phyloP scores from a whole-genome alignment of 441 rosid genomes.

The Sinapis alba region DNA sequence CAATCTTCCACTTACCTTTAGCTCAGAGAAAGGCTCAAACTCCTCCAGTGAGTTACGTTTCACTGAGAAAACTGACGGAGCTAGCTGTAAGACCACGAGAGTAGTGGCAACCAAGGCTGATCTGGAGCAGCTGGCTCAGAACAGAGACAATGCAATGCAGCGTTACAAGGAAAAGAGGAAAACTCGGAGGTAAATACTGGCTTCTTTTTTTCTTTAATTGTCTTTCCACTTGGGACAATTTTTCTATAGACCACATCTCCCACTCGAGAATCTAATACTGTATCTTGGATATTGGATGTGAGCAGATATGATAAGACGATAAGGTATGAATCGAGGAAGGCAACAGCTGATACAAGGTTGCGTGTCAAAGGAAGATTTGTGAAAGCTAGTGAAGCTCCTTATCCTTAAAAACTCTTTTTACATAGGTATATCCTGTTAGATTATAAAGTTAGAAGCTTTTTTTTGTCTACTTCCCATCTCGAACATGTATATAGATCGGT shows the following conservation, averaged over 20 bases:
- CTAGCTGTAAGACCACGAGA: constrained; percentile 2
- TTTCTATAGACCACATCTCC: background rate
- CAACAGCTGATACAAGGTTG: constrained; percentile 9
- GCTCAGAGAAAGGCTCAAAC: background rate
- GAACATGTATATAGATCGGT: background rate
- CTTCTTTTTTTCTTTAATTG: too few relatives aligned
- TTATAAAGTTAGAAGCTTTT: background rate
- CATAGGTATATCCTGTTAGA: background rate
- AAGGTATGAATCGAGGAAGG: constrained; percentile 1
- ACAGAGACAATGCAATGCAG: constrained; percentile 2
- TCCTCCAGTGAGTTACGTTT: background rate
- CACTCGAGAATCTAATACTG: background rate
- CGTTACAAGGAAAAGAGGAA: constrained; percentile 10
- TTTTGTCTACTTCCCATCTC: background rate
- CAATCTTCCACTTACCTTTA: background rate
- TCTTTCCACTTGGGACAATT: background rate
- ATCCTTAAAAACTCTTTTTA: background rate
- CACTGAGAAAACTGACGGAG: background rate
- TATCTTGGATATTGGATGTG: background rate
- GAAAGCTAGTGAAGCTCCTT: constrained; percentile 3
- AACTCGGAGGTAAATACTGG: background rate
- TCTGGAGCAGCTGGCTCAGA: background rate
- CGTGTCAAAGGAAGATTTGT: constrained; percentile 7
- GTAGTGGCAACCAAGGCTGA: background rate
- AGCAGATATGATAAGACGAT: constrained; percentile 1